A percentile compares a stretch with the other conserved stretches of the same genome.
Evolutionary conservation across 371 early-diverging fungal species (phyloP).

Genomic region (Syncephalastrum contaminatum): DNA sequence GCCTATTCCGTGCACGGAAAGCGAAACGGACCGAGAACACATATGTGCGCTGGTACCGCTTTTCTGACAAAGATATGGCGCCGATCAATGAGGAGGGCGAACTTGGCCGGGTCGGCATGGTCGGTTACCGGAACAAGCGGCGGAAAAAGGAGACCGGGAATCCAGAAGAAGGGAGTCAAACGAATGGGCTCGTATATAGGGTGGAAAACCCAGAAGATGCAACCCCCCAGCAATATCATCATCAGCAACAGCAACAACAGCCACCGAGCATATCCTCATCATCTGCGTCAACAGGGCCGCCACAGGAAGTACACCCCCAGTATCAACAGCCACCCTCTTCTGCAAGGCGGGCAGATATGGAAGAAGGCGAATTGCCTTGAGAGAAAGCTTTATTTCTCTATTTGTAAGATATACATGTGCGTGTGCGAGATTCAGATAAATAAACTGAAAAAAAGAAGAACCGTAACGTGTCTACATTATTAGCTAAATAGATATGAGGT

Average conservation of each 20-base stretch:
- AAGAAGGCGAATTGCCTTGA: slow-evolving; percentile 22
- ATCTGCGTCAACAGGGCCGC: background rate
- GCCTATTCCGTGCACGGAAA: slow-evolving; percentile 38
- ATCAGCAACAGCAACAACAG: background rate
- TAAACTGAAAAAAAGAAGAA: background rate
- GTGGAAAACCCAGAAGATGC: background rate
- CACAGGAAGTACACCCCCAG: background rate
- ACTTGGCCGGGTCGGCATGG: slow-evolving; percentile 8
- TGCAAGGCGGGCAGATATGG: slow-evolving; percentile 13
- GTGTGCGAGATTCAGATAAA: too few species aligned
- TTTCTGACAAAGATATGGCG: slow-evolving; percentile 24
- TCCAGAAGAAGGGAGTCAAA: background rate
- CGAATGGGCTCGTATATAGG: background rate
- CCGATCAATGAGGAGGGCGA: slow-evolving; percentile 10
- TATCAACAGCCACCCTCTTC: slow-evolving; percentile 1
- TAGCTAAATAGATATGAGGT: slow-evolving; percentile 3
- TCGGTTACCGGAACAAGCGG: slow-evolving; percentile 5
- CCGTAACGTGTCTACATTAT: slow-evolving; percentile 6
- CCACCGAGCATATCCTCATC: background rate
- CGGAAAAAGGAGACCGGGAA: slow-evolving; percentile 2
- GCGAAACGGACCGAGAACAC: slow-evolving; percentile 33
- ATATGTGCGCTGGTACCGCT: slow-evolving; percentile 45
- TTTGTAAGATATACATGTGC: background rate
- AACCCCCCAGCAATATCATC: background rate
- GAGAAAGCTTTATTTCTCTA: background rate